Percentiles rank a stretch among this genome's conserved stretches.
Evolutionary conservation across 768 basidiomycete genomes (phyloP).

Genomic region (Auriculariales sp.): DNA sequence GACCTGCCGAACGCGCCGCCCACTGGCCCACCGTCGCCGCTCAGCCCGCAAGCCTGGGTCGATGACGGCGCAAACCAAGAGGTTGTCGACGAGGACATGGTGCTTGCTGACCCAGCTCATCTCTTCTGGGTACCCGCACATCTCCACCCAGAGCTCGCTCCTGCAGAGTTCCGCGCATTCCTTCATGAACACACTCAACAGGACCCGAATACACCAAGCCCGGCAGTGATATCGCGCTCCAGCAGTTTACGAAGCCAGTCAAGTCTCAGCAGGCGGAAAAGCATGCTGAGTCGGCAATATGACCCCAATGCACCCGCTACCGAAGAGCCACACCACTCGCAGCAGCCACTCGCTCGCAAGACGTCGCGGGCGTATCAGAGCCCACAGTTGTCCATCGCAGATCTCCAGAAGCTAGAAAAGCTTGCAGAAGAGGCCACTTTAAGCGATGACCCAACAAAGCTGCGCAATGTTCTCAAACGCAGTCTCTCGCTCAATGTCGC

Average conservation of each 20-base stretch:
- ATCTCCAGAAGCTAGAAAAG: conserved; percentile 88
- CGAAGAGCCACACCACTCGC: conserved; percentile 39
- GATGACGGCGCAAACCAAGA: background rate
- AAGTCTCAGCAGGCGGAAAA: conserved; percentile 67
- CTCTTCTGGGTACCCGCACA: conserved; percentile 98
- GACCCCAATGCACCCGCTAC: conserved; percentile 62
- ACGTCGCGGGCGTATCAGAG: conserved; percentile 51
- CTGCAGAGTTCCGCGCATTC: conserved; percentile 88
- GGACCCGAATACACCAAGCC: conserved; percentile 30
- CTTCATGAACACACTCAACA: conserved; percentile 88
- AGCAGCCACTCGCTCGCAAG: conserved; percentile 50
- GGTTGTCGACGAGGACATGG: background rate
- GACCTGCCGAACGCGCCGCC: conserved; percentile 72
- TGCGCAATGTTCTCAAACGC: conserved; percentile 66
- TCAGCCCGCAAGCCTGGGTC: conserved; percentile 14
- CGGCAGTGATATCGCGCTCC: conserved; percentile 22
- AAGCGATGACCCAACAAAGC: conserved; percentile 67
- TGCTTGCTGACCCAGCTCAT: conserved; percentile 52
- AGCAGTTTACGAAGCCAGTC: conserved; percentile 30
- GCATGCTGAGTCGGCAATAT: conserved; percentile 92
- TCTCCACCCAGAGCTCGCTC: conserved; percentile 94
- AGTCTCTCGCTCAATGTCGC: conserved; percentile 80
- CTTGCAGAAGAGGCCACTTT: conserved; percentile 80
- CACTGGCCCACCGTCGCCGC: conserved; percentile 36
- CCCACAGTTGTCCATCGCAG: conserved; percentile 82